Conservation (phyloP, 345 rosid species). For the Eucalyptus lansdowneana region DNA sequence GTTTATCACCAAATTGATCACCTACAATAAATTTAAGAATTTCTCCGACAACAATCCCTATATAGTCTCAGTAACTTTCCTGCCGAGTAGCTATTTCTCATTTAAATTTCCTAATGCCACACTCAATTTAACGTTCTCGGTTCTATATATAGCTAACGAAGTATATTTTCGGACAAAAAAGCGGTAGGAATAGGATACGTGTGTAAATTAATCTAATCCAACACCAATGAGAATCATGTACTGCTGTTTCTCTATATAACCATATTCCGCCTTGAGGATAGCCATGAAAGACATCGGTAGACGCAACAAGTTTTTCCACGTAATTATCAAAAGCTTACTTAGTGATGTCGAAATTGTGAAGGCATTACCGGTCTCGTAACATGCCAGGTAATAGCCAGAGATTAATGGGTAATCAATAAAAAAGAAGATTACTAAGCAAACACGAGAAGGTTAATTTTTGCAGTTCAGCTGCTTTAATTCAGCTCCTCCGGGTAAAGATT, state of each 20-base stretch:
- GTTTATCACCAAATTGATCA: not conserved
- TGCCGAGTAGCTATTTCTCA: not conserved
- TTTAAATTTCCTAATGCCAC: not conserved
- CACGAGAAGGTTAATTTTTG: not conserved
- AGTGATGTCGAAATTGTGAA: not conserved
- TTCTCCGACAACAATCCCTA: not conserved
- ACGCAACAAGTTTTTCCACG: not conserved
- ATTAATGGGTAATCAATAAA: not conserved
- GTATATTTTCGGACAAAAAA: not conserved
- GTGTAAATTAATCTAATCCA: not conserved
- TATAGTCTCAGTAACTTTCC: not conserved
- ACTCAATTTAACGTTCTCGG: not conserved
- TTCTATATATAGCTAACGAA: not conserved
- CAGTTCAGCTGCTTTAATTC: not conserved
- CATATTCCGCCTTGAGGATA: not conserved
- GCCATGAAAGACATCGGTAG: not conserved
- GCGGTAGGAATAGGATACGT: not conserved
- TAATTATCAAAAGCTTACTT: not conserved
- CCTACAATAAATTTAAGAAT: not conserved
- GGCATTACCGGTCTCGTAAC: not conserved
- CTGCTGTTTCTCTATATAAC: not conserved
- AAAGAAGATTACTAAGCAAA: not conserved
- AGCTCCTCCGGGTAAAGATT: not conserved
- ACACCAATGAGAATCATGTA: not conserved
- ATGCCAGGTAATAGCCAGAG: not conserved